A percentile compares a stretch with the other conserved stretches of the same genome.
phyloP scores from a whole-genome alignment of 306 rosid species.

The Elaeagnus macrophylla region DNA sequence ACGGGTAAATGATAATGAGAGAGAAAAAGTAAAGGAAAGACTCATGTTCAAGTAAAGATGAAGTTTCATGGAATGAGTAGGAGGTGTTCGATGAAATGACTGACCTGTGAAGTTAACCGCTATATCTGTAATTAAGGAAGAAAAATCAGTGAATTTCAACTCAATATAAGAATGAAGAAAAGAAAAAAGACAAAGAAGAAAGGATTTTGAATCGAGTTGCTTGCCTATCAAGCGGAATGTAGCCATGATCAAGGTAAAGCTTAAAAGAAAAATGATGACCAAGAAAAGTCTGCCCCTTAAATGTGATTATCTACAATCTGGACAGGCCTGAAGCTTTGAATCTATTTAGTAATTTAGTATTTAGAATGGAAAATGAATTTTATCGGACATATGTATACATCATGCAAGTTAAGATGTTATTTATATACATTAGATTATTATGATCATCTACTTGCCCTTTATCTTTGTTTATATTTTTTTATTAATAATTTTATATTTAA shows the following conservation, averaged over 20 bases:
- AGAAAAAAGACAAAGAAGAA: neutral
- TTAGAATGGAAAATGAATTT: too few relatives aligned
- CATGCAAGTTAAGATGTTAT: too few relatives aligned
- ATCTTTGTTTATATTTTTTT: too few relatives aligned
- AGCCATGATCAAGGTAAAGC: constrained; percentile 28
- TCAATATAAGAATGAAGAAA: neutral
- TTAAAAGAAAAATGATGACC: too few relatives aligned
- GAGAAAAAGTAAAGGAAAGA: neutral
- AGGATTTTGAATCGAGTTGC: neutral
- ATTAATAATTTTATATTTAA: too few relatives aligned
- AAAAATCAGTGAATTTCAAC: neutral
- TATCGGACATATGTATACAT: too few relatives aligned
- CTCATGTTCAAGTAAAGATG: neutral
- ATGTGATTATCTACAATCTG: too few relatives aligned
- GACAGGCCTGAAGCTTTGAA: too few relatives aligned
- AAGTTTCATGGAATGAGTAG: neutral
- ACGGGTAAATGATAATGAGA: neutral
- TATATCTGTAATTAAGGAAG: constrained; percentile 38
- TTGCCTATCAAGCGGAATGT: constrained; percentile 71
- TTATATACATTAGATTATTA: too few relatives aligned
- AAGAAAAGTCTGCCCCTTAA: too few relatives aligned
- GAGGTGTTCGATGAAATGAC: constrained; percentile 47
- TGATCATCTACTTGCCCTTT: too few relatives aligned
- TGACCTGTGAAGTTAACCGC: constrained; percentile 90
- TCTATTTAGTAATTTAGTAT: too few relatives aligned